These are phyloP conservation scores for Tritrichomonas musculus DNA, from an alignment of 208 protist species.

Conservation along the genomic window DNA sequence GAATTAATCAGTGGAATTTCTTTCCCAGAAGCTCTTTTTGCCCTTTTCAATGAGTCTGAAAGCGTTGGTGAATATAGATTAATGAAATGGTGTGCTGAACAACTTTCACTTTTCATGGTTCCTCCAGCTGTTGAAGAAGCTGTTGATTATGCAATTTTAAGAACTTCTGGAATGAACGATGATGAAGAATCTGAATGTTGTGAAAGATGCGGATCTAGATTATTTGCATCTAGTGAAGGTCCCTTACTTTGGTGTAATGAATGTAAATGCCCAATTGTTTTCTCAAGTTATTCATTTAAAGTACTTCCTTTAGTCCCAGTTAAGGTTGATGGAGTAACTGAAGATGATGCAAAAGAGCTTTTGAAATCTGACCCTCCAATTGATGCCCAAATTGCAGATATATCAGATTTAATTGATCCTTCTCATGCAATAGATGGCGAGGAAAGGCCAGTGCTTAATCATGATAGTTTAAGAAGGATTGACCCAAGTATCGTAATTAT, in stretches of 20 bases:
- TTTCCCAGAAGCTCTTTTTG: constrained; percentile 10
- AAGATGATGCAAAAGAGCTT: not conserved
- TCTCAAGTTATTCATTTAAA: constrained; percentile 1
- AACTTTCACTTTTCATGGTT: not conserved
- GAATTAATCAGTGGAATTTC: constrained; percentile 8
- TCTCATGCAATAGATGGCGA: not conserved
- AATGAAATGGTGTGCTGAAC: constrained; percentile 28
- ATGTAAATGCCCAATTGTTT: constrained; percentile 26
- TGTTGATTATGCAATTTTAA: constrained; percentile 9
- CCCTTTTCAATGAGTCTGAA: not conserved
- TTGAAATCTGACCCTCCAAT: not conserved
- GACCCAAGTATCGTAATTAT: not conserved
- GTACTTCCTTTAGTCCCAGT: not conserved
- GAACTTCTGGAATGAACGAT: constrained; percentile 6
- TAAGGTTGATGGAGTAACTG: not conserved
- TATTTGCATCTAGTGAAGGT: not conserved
- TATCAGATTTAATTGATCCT: not conserved
- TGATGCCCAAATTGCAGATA: not conserved
- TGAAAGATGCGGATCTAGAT: not conserved
- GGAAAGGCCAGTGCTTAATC: not conserved
- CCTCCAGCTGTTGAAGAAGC: constrained; percentile 26
- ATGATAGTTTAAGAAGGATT: not conserved
- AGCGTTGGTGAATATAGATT: not conserved
- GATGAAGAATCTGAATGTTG: constrained; percentile 25
- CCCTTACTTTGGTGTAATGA: not conserved